These are phyloP conservation scores for Cryptococcus jaspeensis DNA, from an alignment of 1,284 basidiomycete species.

Conservation along the genomic window DNA sequence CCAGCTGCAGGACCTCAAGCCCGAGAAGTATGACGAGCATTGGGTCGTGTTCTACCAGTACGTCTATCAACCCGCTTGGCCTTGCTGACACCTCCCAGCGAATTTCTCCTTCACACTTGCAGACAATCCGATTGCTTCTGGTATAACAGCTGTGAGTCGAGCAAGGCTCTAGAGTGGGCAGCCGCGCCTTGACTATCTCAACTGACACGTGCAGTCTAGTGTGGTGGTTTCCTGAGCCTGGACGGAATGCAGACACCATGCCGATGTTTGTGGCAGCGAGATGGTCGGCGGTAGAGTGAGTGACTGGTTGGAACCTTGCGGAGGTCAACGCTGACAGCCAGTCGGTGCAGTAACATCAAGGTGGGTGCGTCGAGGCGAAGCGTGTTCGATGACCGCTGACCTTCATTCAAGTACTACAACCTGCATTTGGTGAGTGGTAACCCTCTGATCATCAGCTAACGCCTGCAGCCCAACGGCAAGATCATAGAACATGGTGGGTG, in stretches of 20 bases:
- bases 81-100: conserved; percentile 5
- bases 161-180: neutral
- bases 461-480: conserved; percentile 3
- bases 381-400: neutral
- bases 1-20: neutral
- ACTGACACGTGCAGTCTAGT: conserved; percentile 4
- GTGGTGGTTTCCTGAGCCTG: conserved; percentile 40
- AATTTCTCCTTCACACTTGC: conserved; percentile 26
- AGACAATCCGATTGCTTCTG: conserved; percentile 28
- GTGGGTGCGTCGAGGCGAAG: neutral
- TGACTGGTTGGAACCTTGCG: neutral
- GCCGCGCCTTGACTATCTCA: neutral
- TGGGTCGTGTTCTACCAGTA: conserved; percentile 26
- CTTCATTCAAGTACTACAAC: conserved; percentile 29
- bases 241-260: conserved; percentile 23
- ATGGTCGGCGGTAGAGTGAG: conserved; percentile 24
- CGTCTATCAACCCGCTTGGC: neutral
- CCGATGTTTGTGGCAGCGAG: conserved; percentile 33
- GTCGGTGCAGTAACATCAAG: neutral
- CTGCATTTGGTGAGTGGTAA: conserved; percentile 23
- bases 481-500: conserved; percentile 18
- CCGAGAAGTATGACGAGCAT: conserved; percentile 8
- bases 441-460: neutral
- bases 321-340: too few species aligned
- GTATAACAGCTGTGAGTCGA: conserved; percentile 23